Evolutionary conservation across 495 filamentous ascomycete genomes (phyloP), one percentile per base, ranked within the genome.

Genomic region (Neurospora sp.): DNA sequence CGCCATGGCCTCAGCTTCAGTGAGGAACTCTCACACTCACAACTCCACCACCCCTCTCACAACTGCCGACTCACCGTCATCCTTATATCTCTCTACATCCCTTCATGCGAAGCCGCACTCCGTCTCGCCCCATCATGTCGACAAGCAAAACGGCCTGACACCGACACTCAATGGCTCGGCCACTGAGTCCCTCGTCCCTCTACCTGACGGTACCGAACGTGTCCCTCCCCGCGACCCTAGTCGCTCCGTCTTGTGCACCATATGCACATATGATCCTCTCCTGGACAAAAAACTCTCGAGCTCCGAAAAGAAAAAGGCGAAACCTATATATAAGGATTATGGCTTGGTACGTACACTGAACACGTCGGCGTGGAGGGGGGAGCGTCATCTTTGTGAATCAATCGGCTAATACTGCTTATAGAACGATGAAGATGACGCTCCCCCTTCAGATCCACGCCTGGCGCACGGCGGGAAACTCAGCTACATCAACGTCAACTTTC

Each of bases 371-470:
- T 41, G 70, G 76, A 78, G 74, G 79, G 83, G 83, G 84, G 87
- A 79, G 85, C 81, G 87, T 88, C 87, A 85, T 87, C 85, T 87
- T 81, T 81, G 76, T 84, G 82, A 84, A 81, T 77, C 73, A 75
- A 73, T 74, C 84, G 84, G 85, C 84, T 85, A 86, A 86, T 86
- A 80, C 77, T 72, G 80, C 71, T 79, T 73, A 73, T 72, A 85
- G 83, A 84, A 82, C 81, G 72, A 89, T 81, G 88, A 91, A 84
- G 88, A 90, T 80, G 87, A 89, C 81, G 85, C 83, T 83, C 86
- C 86, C 77, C 89, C 92, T 74, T 78, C 88, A 37, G 94, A 98
- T 79, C 94, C 94, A 40, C 91, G 94, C 74, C 84, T 95, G 12
- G 87, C 85, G 31, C 91, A 87, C 72, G 85, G 85, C 70, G 84